Conservation (phyloP, 192 early-diverging fungal genomes). For the Chytriomyces sp. region DNA sequence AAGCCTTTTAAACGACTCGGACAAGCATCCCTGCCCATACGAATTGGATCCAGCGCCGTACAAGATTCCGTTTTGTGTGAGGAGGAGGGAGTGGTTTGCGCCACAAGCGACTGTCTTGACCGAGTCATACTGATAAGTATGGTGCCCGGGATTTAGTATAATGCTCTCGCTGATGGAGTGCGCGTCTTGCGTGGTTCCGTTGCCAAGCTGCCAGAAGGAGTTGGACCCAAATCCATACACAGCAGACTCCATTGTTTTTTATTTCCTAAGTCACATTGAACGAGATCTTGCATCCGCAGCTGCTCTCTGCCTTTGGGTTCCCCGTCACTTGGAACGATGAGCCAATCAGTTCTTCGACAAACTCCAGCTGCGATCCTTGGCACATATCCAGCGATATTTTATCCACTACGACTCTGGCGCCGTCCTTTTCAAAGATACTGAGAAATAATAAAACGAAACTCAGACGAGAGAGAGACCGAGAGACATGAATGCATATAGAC, state of each 20-base stretch:
- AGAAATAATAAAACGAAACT: neutral
- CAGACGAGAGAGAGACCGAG: no score
- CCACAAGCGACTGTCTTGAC: slow-evolving; percentile 58
- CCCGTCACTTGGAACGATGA: slow-evolving; percentile 57
- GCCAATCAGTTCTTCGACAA: slow-evolving; percentile 62
- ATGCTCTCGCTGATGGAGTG: slow-evolving; percentile 17
- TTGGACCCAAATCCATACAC: slow-evolving; percentile 63
- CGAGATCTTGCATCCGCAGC: slow-evolving; percentile 60
- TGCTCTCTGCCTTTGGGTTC: slow-evolving; percentile 59
- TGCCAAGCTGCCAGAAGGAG: slow-evolving; percentile 69
- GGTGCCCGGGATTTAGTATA: neutral
- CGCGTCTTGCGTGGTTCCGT: slow-evolving; percentile 55
- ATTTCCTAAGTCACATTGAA: slow-evolving; percentile 59
- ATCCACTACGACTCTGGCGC: slow-evolving; percentile 53
- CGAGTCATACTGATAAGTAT: neutral
- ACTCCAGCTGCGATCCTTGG: slow-evolving; percentile 53
- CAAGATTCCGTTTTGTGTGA: slow-evolving; percentile 46
- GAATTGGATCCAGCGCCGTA: slow-evolving; percentile 58
- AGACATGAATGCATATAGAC: no score
- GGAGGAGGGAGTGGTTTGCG: slow-evolving; percentile 71
- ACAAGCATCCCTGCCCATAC: slow-evolving; percentile 42
- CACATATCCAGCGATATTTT: slow-evolving; percentile 47
- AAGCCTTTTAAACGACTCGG: neutral
- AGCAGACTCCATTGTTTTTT: no score
- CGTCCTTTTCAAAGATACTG: slow-evolving; percentile 54